phyloP scores from a whole-genome alignment of 176 grass and related monocot species.

The Aegilops longissima region DNA sequence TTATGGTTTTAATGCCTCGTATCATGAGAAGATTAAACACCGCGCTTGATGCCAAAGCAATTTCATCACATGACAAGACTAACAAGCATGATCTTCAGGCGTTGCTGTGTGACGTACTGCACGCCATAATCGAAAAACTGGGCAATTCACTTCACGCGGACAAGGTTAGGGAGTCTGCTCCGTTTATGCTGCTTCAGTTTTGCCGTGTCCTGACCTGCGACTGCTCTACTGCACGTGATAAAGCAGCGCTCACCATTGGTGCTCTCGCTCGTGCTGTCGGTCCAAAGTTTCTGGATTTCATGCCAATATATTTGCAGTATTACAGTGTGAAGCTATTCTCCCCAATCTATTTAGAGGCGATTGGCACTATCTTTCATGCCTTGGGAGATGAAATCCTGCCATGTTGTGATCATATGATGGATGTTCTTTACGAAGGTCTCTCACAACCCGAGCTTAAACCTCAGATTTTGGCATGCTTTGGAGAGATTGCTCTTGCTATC shows the following conservation, averaged over 20 bases:
- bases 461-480: conserved; percentile 83
- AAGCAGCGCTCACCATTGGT: conserved; percentile 89
- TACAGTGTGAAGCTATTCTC: conserved; percentile 81
- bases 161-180: conserved; percentile 1
- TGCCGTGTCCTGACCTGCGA: conserved; percentile 70
- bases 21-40: conserved; percentile 76
- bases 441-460: conserved; percentile 71
- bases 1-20: conserved; percentile 55
- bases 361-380: conserved; percentile 82
- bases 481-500: conserved; percentile 88
- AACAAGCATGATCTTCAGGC: conserved; percentile 83
- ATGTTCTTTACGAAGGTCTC: conserved; percentile 70
- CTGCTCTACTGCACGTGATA: conserved; percentile 79
- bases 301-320: conserved; percentile 79
- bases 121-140: conserved; percentile 81
- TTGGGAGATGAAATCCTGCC: conserved; percentile 79
- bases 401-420: conserved; percentile 81
- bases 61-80: conserved; percentile 65
- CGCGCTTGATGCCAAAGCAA: conserved; percentile 65
- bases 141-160: conserved; percentile 32
- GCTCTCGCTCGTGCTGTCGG: conserved; percentile 80
- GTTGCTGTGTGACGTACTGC: conserved; percentile 71
- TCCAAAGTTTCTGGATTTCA: conserved; percentile 72
- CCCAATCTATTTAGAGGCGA: conserved; percentile 75
- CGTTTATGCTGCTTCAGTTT: conserved; percentile 83